phyloP scores from a whole-genome alignment of 2,329 filamentous ascomycete genomes.

The Fusarium musae region DNA sequence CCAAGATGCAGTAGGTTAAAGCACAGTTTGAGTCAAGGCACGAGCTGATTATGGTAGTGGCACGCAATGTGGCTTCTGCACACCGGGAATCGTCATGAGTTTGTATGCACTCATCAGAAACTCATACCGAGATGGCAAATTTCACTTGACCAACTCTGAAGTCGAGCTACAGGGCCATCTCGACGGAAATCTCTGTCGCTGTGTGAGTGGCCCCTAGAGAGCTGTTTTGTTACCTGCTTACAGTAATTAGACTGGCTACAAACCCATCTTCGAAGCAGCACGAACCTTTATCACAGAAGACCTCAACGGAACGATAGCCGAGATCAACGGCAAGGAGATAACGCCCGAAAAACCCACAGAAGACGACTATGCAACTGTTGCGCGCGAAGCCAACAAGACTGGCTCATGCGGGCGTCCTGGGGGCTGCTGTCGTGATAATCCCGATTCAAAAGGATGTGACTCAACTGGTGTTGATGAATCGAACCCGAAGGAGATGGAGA shows the following conservation, averaged over 20 bases:
- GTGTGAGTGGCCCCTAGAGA: fast-evolving
- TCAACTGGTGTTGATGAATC: background rate
- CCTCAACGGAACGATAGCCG: background rate
- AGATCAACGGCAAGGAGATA: background rate
- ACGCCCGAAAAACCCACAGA: background rate
- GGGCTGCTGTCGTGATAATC: background rate
- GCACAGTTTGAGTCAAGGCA: no score
- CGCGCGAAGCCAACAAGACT: background rate
- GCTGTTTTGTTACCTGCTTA: fast-evolving
- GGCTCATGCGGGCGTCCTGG: background rate
- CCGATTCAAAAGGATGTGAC: background rate
- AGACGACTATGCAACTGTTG: background rate
- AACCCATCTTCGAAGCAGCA: constrained; percentile 4
- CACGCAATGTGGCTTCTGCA: background rate
- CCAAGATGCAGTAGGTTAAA: background rate
- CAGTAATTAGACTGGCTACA: background rate
- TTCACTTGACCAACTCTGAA: background rate
- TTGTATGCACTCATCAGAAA: constrained; percentile 1
- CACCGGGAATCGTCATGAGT: constrained; percentile 1
- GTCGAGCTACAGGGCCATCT: background rate
- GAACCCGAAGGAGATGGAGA: background rate
- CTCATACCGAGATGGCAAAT: background rate
- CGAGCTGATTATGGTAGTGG: background rate
- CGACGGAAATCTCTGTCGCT: background rate
- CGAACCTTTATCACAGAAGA: constrained; percentile 2